phyloP scores from a whole-genome alignment of 2,329 filamentous ascomycete genomes.

The Aspergillus sojae region DNA sequence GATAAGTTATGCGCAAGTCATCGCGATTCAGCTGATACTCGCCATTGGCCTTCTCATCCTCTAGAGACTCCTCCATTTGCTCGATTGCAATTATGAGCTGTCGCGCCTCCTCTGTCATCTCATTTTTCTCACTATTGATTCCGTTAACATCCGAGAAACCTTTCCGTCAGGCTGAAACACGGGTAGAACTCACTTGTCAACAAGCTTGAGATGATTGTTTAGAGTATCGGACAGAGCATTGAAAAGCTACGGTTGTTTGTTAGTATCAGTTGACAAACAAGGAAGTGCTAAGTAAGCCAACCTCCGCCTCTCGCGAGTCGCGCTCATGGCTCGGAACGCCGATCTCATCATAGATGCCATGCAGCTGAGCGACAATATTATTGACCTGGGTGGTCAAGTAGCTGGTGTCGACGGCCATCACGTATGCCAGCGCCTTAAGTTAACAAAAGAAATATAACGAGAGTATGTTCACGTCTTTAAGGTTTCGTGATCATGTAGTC shows the following conservation, averaged over 20 bases:
- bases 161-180: background rate
- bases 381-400: constrained; percentile 95
- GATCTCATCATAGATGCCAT: constrained; percentile 96
- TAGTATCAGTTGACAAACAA: constrained; percentile 13
- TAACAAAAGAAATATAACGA: constrained; percentile 8
- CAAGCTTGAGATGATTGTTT: constrained; percentile 82
- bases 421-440: constrained; percentile 11
- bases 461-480: background rate
- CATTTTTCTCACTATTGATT: constrained; percentile 73
- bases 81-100: constrained; percentile 81
- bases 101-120: constrained; percentile 86
- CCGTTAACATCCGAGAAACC: background rate
- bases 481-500: constrained; percentile 16
- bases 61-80: constrained; percentile 90
- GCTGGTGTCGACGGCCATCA: constrained; percentile 76
- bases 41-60: constrained; percentile 69
- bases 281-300: constrained; percentile 47
- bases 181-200: constrained; percentile 61
- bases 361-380: constrained; percentile 87
- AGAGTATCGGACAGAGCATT: constrained; percentile 87
- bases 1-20: constrained; percentile 77
- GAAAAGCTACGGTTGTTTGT: constrained; percentile 68
- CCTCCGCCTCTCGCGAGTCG: constrained; percentile 85
- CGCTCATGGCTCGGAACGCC: constrained; percentile 93
- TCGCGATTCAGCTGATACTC: constrained; percentile 68